Percentiles rank a stretch among this genome's conserved stretches.
phyloP scores from a whole-genome alignment of 176 grass and related monocot genomes.

The Carex kokanica region DNA sequence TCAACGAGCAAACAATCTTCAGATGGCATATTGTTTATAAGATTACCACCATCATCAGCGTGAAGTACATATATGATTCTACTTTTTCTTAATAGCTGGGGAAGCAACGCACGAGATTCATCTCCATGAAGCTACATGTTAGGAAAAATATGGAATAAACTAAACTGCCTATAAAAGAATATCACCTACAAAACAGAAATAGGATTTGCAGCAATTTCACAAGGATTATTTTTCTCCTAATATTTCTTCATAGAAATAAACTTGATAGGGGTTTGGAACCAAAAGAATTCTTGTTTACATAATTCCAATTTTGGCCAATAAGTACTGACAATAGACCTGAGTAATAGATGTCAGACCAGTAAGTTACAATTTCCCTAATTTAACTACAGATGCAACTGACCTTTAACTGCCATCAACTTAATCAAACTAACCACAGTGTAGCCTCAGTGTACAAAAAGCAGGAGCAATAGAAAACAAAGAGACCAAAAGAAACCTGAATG shows the following conservation, averaged over 20 bases:
- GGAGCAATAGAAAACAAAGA: neutral
- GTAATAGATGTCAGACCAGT: neutral
- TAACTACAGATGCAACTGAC: neutral
- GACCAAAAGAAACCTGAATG: constrained; percentile 47
- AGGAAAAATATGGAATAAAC: constrained; percentile 2
- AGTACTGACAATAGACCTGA: neutral
- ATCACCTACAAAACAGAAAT: neutral
- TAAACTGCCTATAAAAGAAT: neutral
- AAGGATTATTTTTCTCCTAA: neutral
- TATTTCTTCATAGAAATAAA: neutral
- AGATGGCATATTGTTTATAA: constrained; percentile 51
- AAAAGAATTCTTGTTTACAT: neutral
- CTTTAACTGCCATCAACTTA: neutral
- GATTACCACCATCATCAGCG: constrained; percentile 59
- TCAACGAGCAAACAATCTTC: constrained; percentile 51
- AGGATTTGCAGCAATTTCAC: neutral
- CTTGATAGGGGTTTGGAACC: neutral
- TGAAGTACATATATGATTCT: constrained; percentile 79
- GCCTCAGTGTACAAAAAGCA: neutral
- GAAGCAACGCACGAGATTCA: constrained; percentile 55
- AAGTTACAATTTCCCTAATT: neutral
- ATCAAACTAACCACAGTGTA: neutral
- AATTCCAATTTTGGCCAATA: neutral
- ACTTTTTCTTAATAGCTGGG: constrained; percentile 40
- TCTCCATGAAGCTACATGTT: constrained; percentile 80